A percentile compares a stretch with the other conserved stretches of the same genome.
Conservation (phyloP, 805 yeast species). For the Pichia nakasei region DNA sequence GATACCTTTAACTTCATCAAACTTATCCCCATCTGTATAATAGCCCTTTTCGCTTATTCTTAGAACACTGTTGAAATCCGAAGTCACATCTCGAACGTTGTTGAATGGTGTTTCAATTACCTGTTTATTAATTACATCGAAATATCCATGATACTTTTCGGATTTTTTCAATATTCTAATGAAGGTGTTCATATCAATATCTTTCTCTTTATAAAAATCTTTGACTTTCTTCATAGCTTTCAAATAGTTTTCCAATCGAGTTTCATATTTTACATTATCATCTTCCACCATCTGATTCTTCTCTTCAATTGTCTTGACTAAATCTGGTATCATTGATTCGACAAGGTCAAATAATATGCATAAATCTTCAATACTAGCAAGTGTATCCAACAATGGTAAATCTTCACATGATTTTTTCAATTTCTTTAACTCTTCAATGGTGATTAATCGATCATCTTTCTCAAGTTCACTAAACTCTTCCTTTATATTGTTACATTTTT, state of each 20-base stretch:
- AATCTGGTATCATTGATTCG: background rate
- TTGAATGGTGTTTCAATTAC: conserved; percentile 2
- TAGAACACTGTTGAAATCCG: conserved; percentile 1
- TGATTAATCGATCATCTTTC: background rate
- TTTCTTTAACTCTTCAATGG: background rate
- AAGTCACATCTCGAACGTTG: conserved; percentile 2
- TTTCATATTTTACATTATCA: background rate
- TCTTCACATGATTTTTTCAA: background rate
- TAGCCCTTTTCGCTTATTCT: conserved; percentile 8
- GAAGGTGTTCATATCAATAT: background rate
- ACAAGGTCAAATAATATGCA: background rate
- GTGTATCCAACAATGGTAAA: conserved; percentile 3
- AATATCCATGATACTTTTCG: background rate
- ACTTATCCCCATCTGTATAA: conserved; percentile 1
- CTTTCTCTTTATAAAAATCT: background rate
- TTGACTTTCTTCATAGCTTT: background rate
- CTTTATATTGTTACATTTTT: conserved; percentile 5
- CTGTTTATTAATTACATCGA: conserved; percentile 1
- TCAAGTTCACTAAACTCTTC: background rate
- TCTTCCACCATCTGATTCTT: background rate
- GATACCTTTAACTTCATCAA: conserved; percentile 1
- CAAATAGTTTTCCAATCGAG: background rate
- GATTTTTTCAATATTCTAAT: background rate
- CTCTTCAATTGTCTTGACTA: background rate
- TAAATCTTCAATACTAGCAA: background rate